phyloP scores from a whole-genome alignment of 129 eudicot species.

The Arctium minus region DNA sequence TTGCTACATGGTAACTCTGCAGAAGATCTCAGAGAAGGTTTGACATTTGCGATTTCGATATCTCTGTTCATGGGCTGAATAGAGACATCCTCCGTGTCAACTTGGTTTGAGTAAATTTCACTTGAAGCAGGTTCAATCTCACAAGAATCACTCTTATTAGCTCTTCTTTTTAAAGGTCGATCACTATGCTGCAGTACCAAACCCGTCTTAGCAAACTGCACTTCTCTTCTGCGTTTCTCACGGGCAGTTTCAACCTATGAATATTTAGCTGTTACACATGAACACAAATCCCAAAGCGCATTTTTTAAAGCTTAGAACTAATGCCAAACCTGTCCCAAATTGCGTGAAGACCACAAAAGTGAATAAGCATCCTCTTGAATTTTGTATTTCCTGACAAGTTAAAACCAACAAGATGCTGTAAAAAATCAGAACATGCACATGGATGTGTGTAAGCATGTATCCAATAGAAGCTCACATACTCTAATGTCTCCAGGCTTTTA shows the following conservation, averaged over 20 bases:
- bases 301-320: neutral
- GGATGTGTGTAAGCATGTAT: neutral
- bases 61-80: slow-evolving; percentile 22
- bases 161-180: slow-evolving; percentile 46
- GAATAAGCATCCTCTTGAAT: slow-evolving; percentile 73
- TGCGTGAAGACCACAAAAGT: slow-evolving; percentile 81
- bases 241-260: slow-evolving; percentile 69
- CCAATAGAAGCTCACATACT: slow-evolving; percentile 48
- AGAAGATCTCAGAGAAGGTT: slow-evolving; percentile 17
- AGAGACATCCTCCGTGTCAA: neutral
- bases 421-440: neutral
- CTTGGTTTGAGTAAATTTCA: neutral
- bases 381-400: slow-evolving; percentile 65
- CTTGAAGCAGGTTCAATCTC: slow-evolving; percentile 27
- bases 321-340: slow-evolving; percentile 74
- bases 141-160: neutral
- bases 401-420: neutral
- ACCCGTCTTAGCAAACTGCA: slow-evolving; percentile 83
- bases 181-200: slow-evolving; percentile 50
- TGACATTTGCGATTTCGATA: slow-evolving; percentile 8
- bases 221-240: slow-evolving; percentile 76
- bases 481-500: slow-evolving; percentile 75
- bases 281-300: neutral
- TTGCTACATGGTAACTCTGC: slow-evolving; percentile 17
- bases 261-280: neutral